Percentiles rank a stretch among this genome's conserved stretches.
These are phyloP conservation scores for Allium cepa DNA, from an alignment of 106 monocot genomes.

Conservation along the genomic window DNA sequence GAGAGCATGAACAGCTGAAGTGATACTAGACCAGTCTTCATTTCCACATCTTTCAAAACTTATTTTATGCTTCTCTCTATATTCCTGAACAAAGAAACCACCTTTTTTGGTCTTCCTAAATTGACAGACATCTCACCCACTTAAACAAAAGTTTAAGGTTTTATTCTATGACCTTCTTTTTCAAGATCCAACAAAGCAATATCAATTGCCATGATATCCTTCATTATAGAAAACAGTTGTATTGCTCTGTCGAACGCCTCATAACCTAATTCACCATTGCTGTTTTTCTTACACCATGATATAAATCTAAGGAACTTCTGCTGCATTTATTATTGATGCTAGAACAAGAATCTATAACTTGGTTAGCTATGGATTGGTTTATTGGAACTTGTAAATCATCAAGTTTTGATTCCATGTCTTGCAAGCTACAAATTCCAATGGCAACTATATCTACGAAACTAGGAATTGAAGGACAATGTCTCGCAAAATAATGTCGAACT, in stretches of 20 bases:
- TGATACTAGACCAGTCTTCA: slow-evolving; percentile 4
- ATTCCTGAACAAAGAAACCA: slow-evolving; percentile 27
- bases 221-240: slow-evolving; percentile 28
- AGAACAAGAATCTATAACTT: slow-evolving; percentile 26
- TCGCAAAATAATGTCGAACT: not conserved
- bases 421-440: slow-evolving; percentile 38
- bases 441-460: slow-evolving; percentile 17
- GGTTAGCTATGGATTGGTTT: slow-evolving; percentile 19
- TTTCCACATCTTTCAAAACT: not conserved
- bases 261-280: not conserved
- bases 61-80: slow-evolving; percentile 12
- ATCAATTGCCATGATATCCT: slow-evolving; percentile 36
- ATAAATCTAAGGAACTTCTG: slow-evolving; percentile 52
- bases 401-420: slow-evolving; percentile 46
- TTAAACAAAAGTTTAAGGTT: slow-evolving; percentile 25
- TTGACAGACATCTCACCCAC: slow-evolving; percentile 39
- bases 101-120: slow-evolving; percentile 29
- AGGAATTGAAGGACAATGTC: not conserved
- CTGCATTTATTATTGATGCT: slow-evolving; percentile 1
- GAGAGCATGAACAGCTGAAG: slow-evolving; percentile 32
- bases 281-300: slow-evolving; percentile 38
- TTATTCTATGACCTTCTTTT: slow-evolving; percentile 25
- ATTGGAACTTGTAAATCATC: slow-evolving; percentile 13
- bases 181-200: slow-evolving; percentile 27
- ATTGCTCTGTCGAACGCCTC: slow-evolving; percentile 35